Base-by-base conservation (phyloP, 2,329 filamentous ascomycete species). In the Ceratocystis albifundus region DNA sequence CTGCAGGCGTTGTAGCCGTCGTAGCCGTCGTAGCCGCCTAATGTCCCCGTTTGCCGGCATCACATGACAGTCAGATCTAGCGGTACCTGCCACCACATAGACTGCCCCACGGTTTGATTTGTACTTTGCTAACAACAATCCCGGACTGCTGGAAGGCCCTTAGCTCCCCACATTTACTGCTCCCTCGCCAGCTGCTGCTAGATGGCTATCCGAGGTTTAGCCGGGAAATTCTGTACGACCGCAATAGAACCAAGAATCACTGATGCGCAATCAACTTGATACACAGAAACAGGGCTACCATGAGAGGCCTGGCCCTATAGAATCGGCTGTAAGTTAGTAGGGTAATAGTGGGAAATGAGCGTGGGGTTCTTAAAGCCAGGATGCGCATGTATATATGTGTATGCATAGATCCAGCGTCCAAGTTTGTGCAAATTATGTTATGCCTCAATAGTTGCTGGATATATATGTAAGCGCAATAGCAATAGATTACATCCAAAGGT, bases 71-170 rank as follows among this genome's bases (percentile, higher is more conserved):
- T 15, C 44, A 44, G 61, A 25, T 62, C 12, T 15, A 3, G 22
- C 12, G 20, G 32, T 63, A 50, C 61, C 25, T 59, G 53, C 12
- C 6, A 4, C 25, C 25, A 57, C 28, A 30, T 32, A 57, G 15
- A 57, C 55, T 32, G 12, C 2, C 55, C 25, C 6, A 50, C 41
- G 5, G 20, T 17, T 10, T 53, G 20, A 28, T n/a, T 22, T 8
- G 44, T 63, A 63, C 20, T 10, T 41, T 53, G 44, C 30, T 53
- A 64, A 53, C 46, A 64, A 12, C 17, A 41, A 57, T 41, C 62
- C 46, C 66, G 62, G 66, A 65, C 66, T 64, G 50, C 66, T 57
- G 66, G 66, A 64, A 64, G 66, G 32, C 36, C 36, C 36, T 41
- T 41, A 12, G 10, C 36, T 41, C 36, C 12, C 36, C 36, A 41